Evolutionary conservation across 768 basidiomycete genomes (phyloP), one percentile per base, ranked within the genome.

Genomic region (Trametes coccinea): DNA sequence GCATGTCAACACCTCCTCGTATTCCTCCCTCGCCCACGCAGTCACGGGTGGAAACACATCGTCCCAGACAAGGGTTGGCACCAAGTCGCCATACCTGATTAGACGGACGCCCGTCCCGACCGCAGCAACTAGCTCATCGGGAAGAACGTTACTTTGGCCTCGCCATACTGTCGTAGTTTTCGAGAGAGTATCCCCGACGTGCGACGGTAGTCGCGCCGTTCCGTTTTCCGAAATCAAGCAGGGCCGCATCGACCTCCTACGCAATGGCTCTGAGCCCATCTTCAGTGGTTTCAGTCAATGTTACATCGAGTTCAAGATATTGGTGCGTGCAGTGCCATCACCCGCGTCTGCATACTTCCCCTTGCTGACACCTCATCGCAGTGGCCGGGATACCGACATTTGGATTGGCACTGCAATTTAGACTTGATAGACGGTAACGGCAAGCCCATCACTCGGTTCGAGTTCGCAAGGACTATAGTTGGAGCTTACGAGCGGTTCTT

Each of bases 381-480:
- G 61, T 62, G 61, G 61, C 61, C 61, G 5, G 61, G 61, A 1
- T 62, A 62, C 37, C 22, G 9, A 0, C 61, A 62, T 39, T 1
- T 56, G 1, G 55, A 46, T 10, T 10, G 34, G 34, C 34, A 37
- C 34, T 37, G 34, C 34, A 37, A 6, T 1, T 17, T 13, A 4
- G 16, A 29, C n/a, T 6, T 22, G 5, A 4, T 56, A 0, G 2
- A 9, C 4, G 37, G 3, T 13, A 5, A 40, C 2, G 55, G 54
- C 27, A 31, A 27, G 1, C 47, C 47, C 2, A 16, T 46, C 9
- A 60, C 48, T n/a, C 39, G 49, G 13, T 39, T 44, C 22, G 53
- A 64, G 2, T 11, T 64, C 6, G 62, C 62, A 17, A 4, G 7
- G 11, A 7, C 37, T 6, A 33, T 64, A 0, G 31, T 51, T 0